These are phyloP conservation scores for Bonia amplexicaulis DNA, from an alignment of 176 grass and related monocot genomes.

Conservation along the genomic window DNA sequence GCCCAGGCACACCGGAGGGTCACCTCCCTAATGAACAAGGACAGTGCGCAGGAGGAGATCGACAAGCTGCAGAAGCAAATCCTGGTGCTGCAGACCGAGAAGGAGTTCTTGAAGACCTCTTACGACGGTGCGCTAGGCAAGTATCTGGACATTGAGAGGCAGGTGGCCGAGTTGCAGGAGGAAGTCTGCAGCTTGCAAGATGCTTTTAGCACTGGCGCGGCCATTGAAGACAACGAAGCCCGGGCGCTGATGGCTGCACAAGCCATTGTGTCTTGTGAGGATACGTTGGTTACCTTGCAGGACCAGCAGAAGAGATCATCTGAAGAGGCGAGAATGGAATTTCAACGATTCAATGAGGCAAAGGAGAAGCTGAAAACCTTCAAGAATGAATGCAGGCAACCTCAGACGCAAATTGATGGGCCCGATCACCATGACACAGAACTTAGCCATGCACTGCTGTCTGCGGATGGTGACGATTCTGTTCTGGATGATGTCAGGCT, in stretches of 20 bases:
- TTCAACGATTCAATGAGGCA: constrained; percentile 49
- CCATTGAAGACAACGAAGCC: constrained; percentile 85
- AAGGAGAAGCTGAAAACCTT: constrained; percentile 59
- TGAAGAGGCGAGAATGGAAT: constrained; percentile 53
- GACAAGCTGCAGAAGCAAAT: constrained; percentile 80
- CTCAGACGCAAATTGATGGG: constrained; percentile 11
- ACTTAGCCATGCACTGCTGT: not conserved
- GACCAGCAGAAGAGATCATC: constrained; percentile 45
- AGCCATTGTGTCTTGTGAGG: constrained; percentile 81
- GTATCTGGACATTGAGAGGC: constrained; percentile 76
- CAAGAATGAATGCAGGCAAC: constrained; percentile 40
- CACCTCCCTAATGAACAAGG: constrained; percentile 56
- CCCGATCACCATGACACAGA: constrained; percentile 21
- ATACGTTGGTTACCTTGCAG: constrained; percentile 68
- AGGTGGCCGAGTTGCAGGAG: constrained; percentile 62
- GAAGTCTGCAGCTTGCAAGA: constrained; percentile 81
- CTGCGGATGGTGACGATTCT: constrained; percentile 10
- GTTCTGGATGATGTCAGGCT: constrained; percentile 36
- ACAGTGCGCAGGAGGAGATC: constrained; percentile 71
- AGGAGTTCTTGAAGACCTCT: constrained; percentile 77
- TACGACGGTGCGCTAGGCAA: constrained; percentile 53
- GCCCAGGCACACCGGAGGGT: constrained; percentile 34
- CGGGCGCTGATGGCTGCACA: constrained; percentile 79
- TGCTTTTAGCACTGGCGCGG: constrained; percentile 49
- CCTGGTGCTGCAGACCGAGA: constrained; percentile 69